Conservation (phyloP, 306 rosid species). For the Parietaria judaica region DNA sequence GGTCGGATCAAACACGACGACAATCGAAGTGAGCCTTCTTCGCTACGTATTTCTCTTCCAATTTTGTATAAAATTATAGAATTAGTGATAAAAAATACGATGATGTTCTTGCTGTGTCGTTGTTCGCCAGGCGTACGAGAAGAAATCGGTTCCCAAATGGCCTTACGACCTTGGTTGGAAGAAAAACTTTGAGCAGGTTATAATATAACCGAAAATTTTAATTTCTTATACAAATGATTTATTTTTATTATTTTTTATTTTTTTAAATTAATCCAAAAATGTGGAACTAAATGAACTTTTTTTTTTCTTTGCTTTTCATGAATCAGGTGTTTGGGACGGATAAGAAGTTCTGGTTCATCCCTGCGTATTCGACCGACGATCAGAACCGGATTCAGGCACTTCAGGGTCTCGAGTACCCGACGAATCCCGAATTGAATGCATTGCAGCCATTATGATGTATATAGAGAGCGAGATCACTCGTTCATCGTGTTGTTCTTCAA, state of each 20-base stretch:
- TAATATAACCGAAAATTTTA: neutral
- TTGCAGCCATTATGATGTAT: slow-evolving; percentile 37
- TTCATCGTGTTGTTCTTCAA: neutral
- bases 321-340: slow-evolving; percentile 56
- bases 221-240: neutral
- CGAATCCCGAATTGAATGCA: slow-evolving; percentile 29
- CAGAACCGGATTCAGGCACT: slow-evolving; percentile 45
- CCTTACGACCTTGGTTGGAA: slow-evolving; percentile 56
- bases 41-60: neutral
- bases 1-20: slow-evolving; percentile 58
- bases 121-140: slow-evolving; percentile 52
- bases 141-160: slow-evolving; percentile 43
- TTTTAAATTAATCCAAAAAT: neutral
- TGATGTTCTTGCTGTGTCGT: neutral
- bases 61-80: neutral
- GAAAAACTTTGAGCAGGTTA: slow-evolving; percentile 63
- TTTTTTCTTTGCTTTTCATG: neutral
- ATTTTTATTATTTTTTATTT: neutral
- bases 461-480: too few relatives aligned
- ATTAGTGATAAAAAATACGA: neutral
- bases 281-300: neutral
- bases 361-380: slow-evolving; percentile 57
- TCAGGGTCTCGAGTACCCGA: slow-evolving; percentile 59
- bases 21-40: slow-evolving; percentile 51
- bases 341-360: slow-evolving; percentile 61